A percentile compares a stretch with the other conserved stretches of the same genome.
These are phyloP conservation scores for Sporothrix brunneoviolacea DNA, from an alignment of 2,329 filamentous ascomycete genomes.

Conservation along the genomic window DNA sequence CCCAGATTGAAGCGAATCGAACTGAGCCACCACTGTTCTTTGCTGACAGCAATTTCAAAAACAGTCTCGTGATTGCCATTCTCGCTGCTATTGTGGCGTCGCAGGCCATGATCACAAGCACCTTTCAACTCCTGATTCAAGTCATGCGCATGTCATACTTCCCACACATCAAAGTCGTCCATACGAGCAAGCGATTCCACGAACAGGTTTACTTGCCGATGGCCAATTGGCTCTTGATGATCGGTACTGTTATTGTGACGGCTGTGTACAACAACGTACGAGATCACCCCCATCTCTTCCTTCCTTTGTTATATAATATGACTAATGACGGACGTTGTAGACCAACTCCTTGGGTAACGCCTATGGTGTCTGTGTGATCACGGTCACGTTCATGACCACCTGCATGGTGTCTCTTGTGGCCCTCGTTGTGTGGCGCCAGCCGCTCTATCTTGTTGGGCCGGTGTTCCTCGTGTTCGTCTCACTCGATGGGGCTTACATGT, in stretches of 20 bases:
- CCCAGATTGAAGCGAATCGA: too few relatives aligned
- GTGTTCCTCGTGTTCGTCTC: slow-evolving; percentile 58
- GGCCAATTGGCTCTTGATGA: slow-evolving; percentile 71
- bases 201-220: slow-evolving; percentile 72
- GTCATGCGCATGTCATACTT: slow-evolving; percentile 68
- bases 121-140: slow-evolving; percentile 63
- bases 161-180: slow-evolving; percentile 66
- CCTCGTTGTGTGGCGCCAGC: slow-evolving; percentile 63
- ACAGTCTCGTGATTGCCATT: slow-evolving; percentile 56
- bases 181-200: slow-evolving; percentile 63
- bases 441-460: slow-evolving; percentile 51
- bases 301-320: too few relatives aligned
- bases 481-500: slow-evolving; percentile 64
- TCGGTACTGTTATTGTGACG: slow-evolving; percentile 67
- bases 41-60: too few relatives aligned
- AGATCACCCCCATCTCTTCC: too few relatives aligned
- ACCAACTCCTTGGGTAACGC: slow-evolving; percentile 65
- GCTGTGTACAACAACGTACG: slow-evolving; percentile 60
- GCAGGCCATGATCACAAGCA: slow-evolving; percentile 71
- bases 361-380: slow-evolving; percentile 73
- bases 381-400: slow-evolving; percentile 72
- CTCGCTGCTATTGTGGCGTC: slow-evolving; percentile 68
- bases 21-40: too few relatives aligned
- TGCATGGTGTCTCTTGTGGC: slow-evolving; percentile 67
- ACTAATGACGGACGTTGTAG: too few relatives aligned